Conservation (phyloP, 1,284 basidiomycete genomes). For the Fistulinella cinereoalba region DNA sequence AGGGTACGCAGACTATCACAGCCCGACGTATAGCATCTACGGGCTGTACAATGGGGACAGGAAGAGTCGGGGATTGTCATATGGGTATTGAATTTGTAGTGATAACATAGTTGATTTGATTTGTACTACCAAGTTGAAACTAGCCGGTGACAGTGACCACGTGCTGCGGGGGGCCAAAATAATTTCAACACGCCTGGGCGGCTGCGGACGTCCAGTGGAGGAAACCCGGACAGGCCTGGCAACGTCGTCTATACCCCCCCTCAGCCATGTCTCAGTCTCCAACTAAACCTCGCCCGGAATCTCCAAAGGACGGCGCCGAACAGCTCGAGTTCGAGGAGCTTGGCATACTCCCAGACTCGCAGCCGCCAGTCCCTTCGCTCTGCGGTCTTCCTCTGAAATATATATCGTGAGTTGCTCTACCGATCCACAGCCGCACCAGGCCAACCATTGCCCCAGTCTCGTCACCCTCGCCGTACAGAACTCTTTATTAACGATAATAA, state of each 20-base stretch:
- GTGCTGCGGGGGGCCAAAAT: constrained; percentile 28
- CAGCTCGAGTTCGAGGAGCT: constrained; percentile 49
- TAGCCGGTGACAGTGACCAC: too few relatives aligned
- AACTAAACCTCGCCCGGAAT: constrained; percentile 16
- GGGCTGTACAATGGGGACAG: constrained; percentile 65
- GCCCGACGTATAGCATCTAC: constrained; percentile 79
- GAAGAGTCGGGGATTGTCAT: constrained; percentile 47
- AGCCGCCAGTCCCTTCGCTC: constrained; percentile 49
- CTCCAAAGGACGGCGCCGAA: constrained; percentile 38
- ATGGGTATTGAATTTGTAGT: constrained; percentile 17
- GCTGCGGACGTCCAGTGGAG: too few relatives aligned
- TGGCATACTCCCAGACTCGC: constrained; percentile 43
- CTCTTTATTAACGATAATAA: constrained; percentile 83
- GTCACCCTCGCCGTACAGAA: constrained; percentile 94
- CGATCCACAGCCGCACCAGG: constrained; percentile 5
- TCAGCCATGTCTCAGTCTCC: constrained; percentile 26
- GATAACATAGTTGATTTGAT: constrained; percentile 18
- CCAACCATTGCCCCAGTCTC: constrained; percentile 49
- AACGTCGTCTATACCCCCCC: constrained; percentile 23
- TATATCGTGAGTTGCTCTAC: constrained; percentile 60
- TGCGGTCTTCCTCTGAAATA: constrained; percentile 77
- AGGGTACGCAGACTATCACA: constrained; percentile 67
- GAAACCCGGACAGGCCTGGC: constrained; percentile 6
- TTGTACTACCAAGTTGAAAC: constrained; percentile 30
- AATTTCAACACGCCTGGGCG: too few relatives aligned